Base-by-base conservation (phyloP, 352 stramenopile species). In the Pythium chondricola region DNA sequence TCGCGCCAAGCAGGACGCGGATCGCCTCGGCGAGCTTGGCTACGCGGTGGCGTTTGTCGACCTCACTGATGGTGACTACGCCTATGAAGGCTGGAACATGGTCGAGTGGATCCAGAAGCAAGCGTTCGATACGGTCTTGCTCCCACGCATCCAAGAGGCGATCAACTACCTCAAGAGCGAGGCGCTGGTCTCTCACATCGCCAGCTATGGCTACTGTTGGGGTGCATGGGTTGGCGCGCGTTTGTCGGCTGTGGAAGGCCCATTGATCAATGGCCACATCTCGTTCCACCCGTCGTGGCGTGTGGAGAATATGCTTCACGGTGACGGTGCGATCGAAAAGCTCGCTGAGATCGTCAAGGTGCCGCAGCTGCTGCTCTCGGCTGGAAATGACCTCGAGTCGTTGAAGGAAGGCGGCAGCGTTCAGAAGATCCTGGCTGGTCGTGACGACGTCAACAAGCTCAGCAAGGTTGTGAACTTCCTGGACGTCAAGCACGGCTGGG, bases 1-100 rank as follows among this genome's bases (percentile, higher is more conserved):
- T 17, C 65, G 68, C 37, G 67, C 58, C 55, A 71, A 83, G 52
- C 48, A 65, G n/a, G 69, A 81, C 52, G 67, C 65, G 13, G 67
- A 78, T 38, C 40, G 35, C 3, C 52, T 85, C 13, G 71, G 62
- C 20, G 56, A 74, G 33, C 27, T 80, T 10, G 71, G 67, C 2
- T 85, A 83, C 40, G 59, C 52, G 7, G 71, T 83, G 4, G 74
- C 58, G 20, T 39, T 77, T 16, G 59, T 81, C 21, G 73, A 83
- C 37, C 32, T 74, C 9, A 43, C 56, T 5, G 47, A 56, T 27
- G 71, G 71, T 17, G 61, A 77, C 24, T 64, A 58, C 14, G 32
- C 47, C 6, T 40, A 49, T 48, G 58, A 56, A 9, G 36, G 24
- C 11, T 38, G 29, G 51, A 52, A 57, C 35, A 67, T 61, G 38